Evolutionary conservation across 2,329 filamentous ascomycete species (phyloP).

Genomic region (Ceratocystis albifundus): DNA sequence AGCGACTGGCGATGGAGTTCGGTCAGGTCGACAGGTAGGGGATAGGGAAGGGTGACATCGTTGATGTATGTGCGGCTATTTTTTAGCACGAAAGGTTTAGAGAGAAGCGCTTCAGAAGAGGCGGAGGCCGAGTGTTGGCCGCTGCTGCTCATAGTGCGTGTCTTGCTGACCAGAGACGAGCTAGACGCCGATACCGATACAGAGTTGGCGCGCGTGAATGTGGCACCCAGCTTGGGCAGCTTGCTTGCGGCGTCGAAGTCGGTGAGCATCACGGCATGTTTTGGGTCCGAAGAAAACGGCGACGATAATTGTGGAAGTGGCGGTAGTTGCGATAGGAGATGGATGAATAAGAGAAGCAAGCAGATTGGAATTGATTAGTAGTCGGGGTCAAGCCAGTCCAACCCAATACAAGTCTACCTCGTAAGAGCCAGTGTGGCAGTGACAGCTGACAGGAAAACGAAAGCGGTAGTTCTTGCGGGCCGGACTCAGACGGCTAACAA

Average conservation of each 20-base stretch:
- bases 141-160: constrained; percentile 28
- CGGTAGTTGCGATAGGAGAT: neutral
- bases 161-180: constrained; percentile 25
- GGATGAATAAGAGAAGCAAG: too few relatives aligned
- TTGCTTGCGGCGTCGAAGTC: constrained; percentile 5
- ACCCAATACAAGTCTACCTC: too few relatives aligned
- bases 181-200: neutral
- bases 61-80: constrained; percentile 76
- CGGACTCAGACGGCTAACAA: constrained; percentile 2
- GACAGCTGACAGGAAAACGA: neutral
- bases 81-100: constrained; percentile 53
- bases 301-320: neutral
- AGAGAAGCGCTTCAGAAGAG: constrained; percentile 34
- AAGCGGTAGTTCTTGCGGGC: constrained; percentile 3
- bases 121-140: constrained; percentile 31
- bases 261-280: constrained; percentile 8
- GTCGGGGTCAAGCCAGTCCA: too few relatives aligned
- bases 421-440: neutral
- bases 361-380: too few relatives aligned
- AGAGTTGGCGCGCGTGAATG: constrained; percentile 1
- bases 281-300: neutral
- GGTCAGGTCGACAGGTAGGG: constrained; percentile 75
- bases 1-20: constrained; percentile 83
- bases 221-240: constrained; percentile 6
- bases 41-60: constrained; percentile 61